phyloP scores from a whole-genome alignment of 805 yeast genomes.

The Metschnikowia sp. region DNA sequence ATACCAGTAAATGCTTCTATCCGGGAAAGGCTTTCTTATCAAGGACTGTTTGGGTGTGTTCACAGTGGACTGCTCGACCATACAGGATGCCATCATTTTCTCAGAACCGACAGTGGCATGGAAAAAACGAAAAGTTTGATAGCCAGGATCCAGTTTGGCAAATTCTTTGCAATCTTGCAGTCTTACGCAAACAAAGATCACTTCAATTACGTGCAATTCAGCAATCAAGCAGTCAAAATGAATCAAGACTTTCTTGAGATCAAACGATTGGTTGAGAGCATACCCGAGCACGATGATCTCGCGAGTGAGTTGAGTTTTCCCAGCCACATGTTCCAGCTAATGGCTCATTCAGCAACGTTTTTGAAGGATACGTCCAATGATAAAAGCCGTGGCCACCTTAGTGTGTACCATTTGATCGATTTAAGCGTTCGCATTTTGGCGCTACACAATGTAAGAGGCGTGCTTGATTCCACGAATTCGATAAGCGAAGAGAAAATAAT shows the following conservation, averaged over 20 bases:
- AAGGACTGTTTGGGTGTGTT: too few species aligned
- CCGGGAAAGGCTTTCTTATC: too few species aligned
- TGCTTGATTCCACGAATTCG: too few species aligned
- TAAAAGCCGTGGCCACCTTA: not conserved
- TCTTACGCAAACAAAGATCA: not conserved
- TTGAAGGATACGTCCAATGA: not conserved
- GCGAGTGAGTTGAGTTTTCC: not conserved
- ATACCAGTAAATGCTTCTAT: too few species aligned
- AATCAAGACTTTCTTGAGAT: not conserved
- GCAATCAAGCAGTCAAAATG: not conserved
- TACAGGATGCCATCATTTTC: not conserved
- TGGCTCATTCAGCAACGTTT: not conserved
- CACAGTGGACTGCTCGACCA: too few species aligned
- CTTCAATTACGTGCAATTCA: not conserved
- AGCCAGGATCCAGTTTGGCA: not conserved
- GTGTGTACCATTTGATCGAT: not conserved
- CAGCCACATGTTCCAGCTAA: not conserved
- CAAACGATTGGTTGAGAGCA: not conserved
- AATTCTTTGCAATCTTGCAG: not conserved
- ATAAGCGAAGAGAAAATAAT: too few species aligned
- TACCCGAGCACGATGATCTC: not conserved
- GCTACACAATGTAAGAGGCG: not conserved
- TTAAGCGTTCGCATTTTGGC: not conserved
- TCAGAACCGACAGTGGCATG: not conserved
- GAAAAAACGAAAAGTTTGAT: not conserved